Percentiles rank a stretch among this genome's conserved stretches.
phyloP scores from a whole-genome alignment of 768 basidiomycete genomes.

The Russula brevipes region DNA sequence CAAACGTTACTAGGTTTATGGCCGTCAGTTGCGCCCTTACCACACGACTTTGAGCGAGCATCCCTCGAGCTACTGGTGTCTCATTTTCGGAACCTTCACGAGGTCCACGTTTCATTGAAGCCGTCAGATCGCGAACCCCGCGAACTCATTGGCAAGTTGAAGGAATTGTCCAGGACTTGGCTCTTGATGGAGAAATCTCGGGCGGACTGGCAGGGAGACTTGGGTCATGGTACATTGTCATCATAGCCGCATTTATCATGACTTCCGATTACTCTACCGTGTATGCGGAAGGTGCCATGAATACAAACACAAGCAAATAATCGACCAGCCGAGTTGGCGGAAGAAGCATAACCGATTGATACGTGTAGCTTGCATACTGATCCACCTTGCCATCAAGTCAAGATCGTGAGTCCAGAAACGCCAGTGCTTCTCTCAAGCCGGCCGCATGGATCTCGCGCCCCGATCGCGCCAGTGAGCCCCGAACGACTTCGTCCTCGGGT shows the following conservation, averaged over 20 bases:
- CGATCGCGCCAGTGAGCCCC: conserved; percentile 50
- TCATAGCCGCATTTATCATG: conserved; percentile 1
- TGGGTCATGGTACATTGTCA: conserved; percentile 2
- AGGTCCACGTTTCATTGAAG: conserved; percentile 22
- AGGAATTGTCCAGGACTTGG: conserved; percentile 44
- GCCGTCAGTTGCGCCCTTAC: conserved; percentile 57
- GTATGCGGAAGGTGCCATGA: conserved; percentile 2
- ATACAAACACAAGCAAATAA: conserved; percentile 10
- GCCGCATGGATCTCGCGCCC: conserved; percentile 66
- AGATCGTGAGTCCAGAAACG: conserved; percentile 55
- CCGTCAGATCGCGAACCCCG: conserved; percentile 34
- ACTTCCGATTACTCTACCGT: conserved; percentile 10
- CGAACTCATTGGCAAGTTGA: conserved; percentile 38
- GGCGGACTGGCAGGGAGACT: neutral
- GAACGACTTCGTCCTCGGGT: conserved; percentile 55
- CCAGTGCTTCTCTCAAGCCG: conserved; percentile 69
- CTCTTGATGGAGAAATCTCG: conserved; percentile 14
- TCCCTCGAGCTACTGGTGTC: conserved; percentile 43
- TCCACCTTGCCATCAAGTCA: conserved; percentile 3
- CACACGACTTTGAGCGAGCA: conserved; percentile 41
- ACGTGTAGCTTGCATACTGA: neutral
- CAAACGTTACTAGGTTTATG: conserved; percentile 56
- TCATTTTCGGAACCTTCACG: conserved; percentile 43
- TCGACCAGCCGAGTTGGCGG: conserved; percentile 6
- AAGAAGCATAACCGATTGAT: conserved; percentile 2